A percentile compares a stretch with the other conserved stretches of the same genome.
These are phyloP conservation scores for Venturia aucupariae DNA, from an alignment of 2,329 filamentous ascomycete species.

Conservation along the genomic window DNA sequence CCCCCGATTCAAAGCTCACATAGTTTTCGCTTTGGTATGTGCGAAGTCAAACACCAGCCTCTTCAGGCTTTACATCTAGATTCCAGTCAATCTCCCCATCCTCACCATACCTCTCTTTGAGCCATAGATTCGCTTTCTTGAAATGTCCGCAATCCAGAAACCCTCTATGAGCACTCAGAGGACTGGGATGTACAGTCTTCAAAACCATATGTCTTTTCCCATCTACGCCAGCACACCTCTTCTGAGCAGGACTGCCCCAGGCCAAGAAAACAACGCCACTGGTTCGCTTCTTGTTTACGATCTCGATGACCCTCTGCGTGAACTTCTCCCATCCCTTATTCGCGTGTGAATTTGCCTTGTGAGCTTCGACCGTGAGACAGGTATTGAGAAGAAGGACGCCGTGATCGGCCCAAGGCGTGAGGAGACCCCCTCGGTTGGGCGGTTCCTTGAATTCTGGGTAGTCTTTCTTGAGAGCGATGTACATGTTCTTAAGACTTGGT, in stretches of 20 bases:
- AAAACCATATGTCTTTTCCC: slow-evolving; percentile 68
- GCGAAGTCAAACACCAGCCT: neutral
- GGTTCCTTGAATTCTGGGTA: slow-evolving; percentile 73
- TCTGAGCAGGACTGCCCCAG: slow-evolving; percentile 80
- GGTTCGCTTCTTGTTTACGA: slow-evolving; percentile 66
- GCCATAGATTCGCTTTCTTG: slow-evolving; percentile 74
- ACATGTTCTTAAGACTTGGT: slow-evolving; percentile 89
- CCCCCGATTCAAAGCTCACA: too few species aligned
- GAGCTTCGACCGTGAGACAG: slow-evolving; percentile 83
- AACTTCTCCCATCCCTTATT: slow-evolving; percentile 88
- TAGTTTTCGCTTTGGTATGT: too few species aligned
- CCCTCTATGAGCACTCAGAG: slow-evolving; percentile 72
- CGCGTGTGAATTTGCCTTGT: slow-evolving; percentile 77
- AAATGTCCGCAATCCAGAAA: slow-evolving; percentile 80
- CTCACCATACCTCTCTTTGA: slow-evolving; percentile 67
- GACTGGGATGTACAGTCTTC: slow-evolving; percentile 83
- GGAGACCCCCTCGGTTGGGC: slow-evolving; percentile 66
- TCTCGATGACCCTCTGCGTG: slow-evolving; percentile 84
- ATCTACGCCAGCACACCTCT: slow-evolving; percentile 67
- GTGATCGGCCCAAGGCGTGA: slow-evolving; percentile 89
- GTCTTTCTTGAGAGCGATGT: slow-evolving; percentile 76
- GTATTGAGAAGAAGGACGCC: slow-evolving; percentile 93
- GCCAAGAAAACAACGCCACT: slow-evolving; percentile 88
- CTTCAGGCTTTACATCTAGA: slow-evolving; percentile 31
- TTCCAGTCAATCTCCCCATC: slow-evolving; percentile 82